Evolutionary conservation across 148 eudicot species (phyloP), one percentile per base, ranked within the genome.

Genomic region (Bassia scoparia): DNA sequence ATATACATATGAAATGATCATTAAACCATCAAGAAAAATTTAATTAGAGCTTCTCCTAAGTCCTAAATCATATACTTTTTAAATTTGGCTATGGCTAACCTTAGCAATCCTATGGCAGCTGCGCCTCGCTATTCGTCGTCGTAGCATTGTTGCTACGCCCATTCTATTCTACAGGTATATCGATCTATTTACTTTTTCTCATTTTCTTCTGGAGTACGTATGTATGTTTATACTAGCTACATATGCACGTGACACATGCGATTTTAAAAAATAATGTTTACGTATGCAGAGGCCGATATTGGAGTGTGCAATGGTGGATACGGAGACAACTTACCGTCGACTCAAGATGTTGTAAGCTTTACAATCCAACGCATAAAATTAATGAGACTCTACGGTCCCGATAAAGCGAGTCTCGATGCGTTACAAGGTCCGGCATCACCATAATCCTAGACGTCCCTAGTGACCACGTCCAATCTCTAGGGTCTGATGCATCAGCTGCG

Each of bases 351-450:
- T 23, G 73, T 70, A 55, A 55, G 27, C 77, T 74, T n/a, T 74
- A 53, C 56, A 41, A 21, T 33, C 30, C 13, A 74, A n/a, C 43
- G 33, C 41, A 74, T 74, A 14, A 17, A 30, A 7, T 17, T 35
- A 5, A 74, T 74, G 77, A 67, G 77, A 67, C 46, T 74, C 2
- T 74, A 74, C 37, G 71, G 37, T 16, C 77, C 77, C 2, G 56
- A 74, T 56, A 38, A 18, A 29, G 0, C 64, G 1, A 41, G 56
- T 10, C 77, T 74, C 43, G 24, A 31, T 29, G 77, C 77, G 6
- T 27, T 74, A 66, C 77, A 74, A 43, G 77, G 77, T 17, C 77
- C 3, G 27, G 16, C 43, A 74, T 74, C 69, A 43, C 27, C 31
- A 65, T 74, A 18, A 41, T 74, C 38, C 18, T 74, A 56, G 71